Conservation (phyloP, 139 green algal species). For the Chlamydomonas sp. region DNA sequence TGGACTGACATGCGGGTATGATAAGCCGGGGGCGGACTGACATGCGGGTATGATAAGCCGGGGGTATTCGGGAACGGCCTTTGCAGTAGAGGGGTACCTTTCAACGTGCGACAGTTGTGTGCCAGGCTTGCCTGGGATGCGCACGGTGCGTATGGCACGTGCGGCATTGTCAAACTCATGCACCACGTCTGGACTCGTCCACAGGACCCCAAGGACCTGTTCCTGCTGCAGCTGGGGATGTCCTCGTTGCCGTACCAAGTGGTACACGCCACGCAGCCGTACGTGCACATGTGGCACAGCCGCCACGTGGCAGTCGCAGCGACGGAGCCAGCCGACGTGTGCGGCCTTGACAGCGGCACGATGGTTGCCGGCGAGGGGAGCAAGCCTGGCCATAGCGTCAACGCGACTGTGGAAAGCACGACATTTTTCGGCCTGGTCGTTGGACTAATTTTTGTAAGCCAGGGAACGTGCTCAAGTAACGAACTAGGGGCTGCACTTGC, state of each 20-base stretch:
- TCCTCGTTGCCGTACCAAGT: neutral
- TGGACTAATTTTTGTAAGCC: too few relatives aligned
- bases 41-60: too few relatives aligned
- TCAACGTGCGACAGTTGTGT: too few relatives aligned
- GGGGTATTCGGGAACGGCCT: too few relatives aligned
- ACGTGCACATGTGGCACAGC: constrained; percentile 17
- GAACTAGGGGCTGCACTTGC: neutral
- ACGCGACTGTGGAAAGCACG: constrained; percentile 2
- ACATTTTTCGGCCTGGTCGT: neutral
- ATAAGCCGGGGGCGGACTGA: neutral
- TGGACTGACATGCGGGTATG: neutral
- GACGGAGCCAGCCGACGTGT: too few relatives aligned
- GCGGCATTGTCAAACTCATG: too few relatives aligned
- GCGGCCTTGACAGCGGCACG: too few relatives aligned
- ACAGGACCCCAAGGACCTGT: constrained; percentile 29
- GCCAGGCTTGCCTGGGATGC: too few relatives aligned
- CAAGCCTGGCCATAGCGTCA: neutral
- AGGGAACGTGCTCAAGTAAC: too few relatives aligned
- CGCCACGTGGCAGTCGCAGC: neutral
- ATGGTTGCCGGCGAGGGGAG: too few relatives aligned
- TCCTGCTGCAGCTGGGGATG: constrained; percentile 15
- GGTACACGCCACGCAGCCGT: constrained; percentile 6
- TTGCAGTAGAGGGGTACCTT: too few relatives aligned
- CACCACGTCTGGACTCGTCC: neutral
- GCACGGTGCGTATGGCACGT: neutral